Evolutionary conservation across 2,329 filamentous ascomycete species (phyloP), one percentile per base, ranked within the genome.

Genomic region (Pyrenophora teres): DNA sequence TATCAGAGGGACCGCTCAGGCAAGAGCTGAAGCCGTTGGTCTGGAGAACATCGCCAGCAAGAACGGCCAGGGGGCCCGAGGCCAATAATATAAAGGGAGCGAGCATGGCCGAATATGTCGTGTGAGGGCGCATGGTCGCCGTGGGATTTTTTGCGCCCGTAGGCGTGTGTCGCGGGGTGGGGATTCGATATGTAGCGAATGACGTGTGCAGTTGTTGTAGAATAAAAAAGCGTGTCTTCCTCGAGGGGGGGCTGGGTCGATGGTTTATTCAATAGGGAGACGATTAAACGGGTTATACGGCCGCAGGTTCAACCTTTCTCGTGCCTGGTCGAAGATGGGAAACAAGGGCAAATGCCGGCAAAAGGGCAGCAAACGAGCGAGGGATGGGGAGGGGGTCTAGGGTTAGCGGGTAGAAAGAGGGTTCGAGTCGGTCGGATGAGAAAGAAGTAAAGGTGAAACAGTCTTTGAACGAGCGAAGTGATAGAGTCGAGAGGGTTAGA

Each of bases 1-100:
- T 86, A 32, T 78, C 75, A n/a, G 62, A 58, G 52, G 78, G 67
- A 63, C 83, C 76, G 52, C 79, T 73, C 64, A 81, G 64, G 75
- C 94, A 97, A 59, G 86, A 86, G 66, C 80, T 84, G 77, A 94
- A 96, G 52, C 92, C 90, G 57, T 83, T 83, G 19, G 92, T 97
- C 69, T 87, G 83, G 51, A 99, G 83, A 51, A 95, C 79, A 62
- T 93, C 86, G 55, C 77, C 81, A 49, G 84, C 89, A 52, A 88
- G 70, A 46, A 82, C 87, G 52, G 79, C 75, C 63, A 74, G 65
- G 33, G 72, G 72, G 36, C 69, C 69, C 4, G 69, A 70, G 31
- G 68, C 70, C 40, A 74, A 58, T 54, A 75, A 61, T 63, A 74
- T 49, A 23, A 71, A 70, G n/a, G 71, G 67, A 19, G 70, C 68